Evolutionary conservation across 305 asterid species (phyloP), one percentile per base, ranked within the genome.

Genomic region (Solanum hybrid): DNA sequence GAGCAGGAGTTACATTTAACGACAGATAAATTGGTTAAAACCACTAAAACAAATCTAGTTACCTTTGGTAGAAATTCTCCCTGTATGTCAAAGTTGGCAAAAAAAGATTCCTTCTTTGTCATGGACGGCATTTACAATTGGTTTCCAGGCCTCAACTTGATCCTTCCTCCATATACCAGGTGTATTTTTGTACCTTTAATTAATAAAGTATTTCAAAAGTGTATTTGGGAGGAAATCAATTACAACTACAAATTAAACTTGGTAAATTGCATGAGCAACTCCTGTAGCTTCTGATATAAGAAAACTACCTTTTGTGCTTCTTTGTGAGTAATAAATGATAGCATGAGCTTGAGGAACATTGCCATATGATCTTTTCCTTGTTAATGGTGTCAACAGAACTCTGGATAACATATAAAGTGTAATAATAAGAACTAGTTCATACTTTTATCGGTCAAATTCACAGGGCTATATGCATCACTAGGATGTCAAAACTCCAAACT

Each of bases 81-180:
- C 95, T 90, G 7, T 14, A 45, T 14, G 61, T 3, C 20, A 45
- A 45, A 45, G 20, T 45, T 45, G 61, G 22, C 3, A 45, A 45
- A 45, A 45, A 14, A 5, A 13, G 61, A 2, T 45, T 45, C 61
- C 61, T 45, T 3, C 7, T 13, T 45, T 45, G 61, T 5, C 20
- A 45, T 45, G 20, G 20, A 45, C 7, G 7, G 3, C 61, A 13
- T 45, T 45, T 45, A 45, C 20, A 45, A 45, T 45, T 45, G 61
- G 20, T 45, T 45, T 45, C 7, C 20, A 96, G 89, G 39, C 98
- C 97, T 0, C 61, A 2, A 14, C 61, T 45, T 45, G 61, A 13
- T 14, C 61, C 0, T 45, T 45, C 20, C 96, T 95, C 98, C 97
- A 96, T 89, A 95, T 95, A 12, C 98, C 97, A 0, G 96, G 96